Conservation (phyloP, 345 rosid species). For the Pelargonium nanum region DNA sequence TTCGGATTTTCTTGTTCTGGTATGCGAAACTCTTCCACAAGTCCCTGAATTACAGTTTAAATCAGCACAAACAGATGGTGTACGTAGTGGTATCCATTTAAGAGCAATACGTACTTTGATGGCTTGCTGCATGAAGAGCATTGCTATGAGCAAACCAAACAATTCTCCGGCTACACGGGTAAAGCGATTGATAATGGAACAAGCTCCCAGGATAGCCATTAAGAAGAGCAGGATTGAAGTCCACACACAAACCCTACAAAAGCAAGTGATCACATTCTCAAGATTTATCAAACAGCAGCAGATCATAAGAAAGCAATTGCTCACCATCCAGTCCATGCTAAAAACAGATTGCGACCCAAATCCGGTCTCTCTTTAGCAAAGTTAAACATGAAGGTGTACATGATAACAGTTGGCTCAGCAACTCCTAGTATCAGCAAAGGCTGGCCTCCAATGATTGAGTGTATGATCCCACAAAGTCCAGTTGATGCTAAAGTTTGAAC, state of each 20-base stretch:
- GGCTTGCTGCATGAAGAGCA: conserved; percentile 98
- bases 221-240: conserved; percentile 73
- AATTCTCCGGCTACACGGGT: conserved; percentile 90
- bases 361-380: conserved; percentile 80
- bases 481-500: conserved; percentile 96
- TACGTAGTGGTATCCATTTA: not conserved
- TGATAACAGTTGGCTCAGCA: conserved; percentile 97
- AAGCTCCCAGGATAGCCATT: conserved; percentile 80
- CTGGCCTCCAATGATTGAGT: conserved; percentile 90
- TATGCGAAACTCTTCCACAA: conserved; percentile 77
- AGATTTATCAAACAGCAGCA: conserved; percentile 4
- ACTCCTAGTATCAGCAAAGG: conserved; percentile 94
- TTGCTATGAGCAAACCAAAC: conserved; percentile 94
- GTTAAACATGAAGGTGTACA: conserved; percentile 95
- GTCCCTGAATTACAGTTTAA: conserved; percentile 36
- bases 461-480: conserved; percentile 77
- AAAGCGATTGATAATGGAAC: conserved; percentile 90
- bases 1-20: conserved; percentile 51
- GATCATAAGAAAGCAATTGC: not conserved
- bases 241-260: conserved; percentile 89
- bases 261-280: conserved; percentile 8
- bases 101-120: conserved; percentile 43
- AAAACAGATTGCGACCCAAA: conserved; percentile 71
- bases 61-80: not conserved
- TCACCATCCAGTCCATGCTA: conserved; percentile 93